A percentile compares a stretch with the other conserved stretches of the same genome.
These are phyloP conservation scores for Suillus subaureus DNA, from an alignment of 768 basidiomycete genomes.

Conservation along the genomic window DNA sequence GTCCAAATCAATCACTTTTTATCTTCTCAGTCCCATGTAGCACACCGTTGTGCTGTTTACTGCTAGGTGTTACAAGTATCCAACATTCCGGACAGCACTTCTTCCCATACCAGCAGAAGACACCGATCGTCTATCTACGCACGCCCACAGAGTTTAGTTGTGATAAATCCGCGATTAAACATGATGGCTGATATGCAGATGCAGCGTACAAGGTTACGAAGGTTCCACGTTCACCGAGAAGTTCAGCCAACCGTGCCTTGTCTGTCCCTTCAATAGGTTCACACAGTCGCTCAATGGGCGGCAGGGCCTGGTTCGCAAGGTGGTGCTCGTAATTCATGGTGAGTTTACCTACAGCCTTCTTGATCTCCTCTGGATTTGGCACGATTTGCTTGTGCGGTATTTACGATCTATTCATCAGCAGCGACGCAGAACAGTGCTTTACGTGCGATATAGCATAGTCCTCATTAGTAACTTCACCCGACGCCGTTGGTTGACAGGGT, in stretches of 20 bases:
- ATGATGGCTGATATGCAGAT: background rate
- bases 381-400: conserved; percentile 81
- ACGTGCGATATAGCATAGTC: conserved; percentile 72
- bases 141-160: background rate
- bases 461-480: conserved; percentile 94
- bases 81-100: background rate
- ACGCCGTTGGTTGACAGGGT: conserved; percentile 88
- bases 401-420: conserved; percentile 70
- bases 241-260: too few relatives aligned
- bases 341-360: conserved; percentile 60
- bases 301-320: conserved; percentile 87
- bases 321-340: conserved; percentile 93
- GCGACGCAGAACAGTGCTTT: conserved; percentile 81
- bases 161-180: background rate
- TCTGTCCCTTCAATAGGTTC: conserved; percentile 92
- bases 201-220: background rate
- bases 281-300: conserved; percentile 93
- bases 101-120: background rate
- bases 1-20: background rate
- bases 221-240: too few relatives aligned
- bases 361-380: conserved; percentile 94
- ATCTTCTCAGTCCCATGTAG: background rate
- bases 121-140: background rate
- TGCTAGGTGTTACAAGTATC: background rate
- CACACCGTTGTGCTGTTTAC: background rate